Conservation (phyloP, 2,329 filamentous ascomycete genomes). For the Aspergillus tamarii region DNA sequence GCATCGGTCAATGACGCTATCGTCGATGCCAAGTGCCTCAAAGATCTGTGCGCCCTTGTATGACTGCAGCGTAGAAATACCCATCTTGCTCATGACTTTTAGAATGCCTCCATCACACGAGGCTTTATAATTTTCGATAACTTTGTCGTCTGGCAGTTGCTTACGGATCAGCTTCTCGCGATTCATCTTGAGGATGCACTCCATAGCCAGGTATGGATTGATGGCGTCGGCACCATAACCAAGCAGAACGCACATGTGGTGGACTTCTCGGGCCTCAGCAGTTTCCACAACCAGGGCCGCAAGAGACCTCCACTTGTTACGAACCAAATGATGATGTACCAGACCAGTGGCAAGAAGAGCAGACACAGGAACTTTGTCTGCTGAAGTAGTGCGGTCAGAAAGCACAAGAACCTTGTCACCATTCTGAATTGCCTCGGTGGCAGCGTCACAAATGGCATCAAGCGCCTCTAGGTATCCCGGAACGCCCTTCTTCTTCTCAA, state of each 20-base stretch:
- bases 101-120: constrained; percentile 95
- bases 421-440: constrained; percentile 80
- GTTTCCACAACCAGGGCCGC: constrained; percentile 88
- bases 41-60: constrained; percentile 99
- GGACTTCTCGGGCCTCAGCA: constrained; percentile 92
- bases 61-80: constrained; percentile 91
- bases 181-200: constrained; percentile 96
- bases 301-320: constrained; percentile 92
- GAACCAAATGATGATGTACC: constrained; percentile 92
- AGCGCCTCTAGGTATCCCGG: constrained; percentile 84
- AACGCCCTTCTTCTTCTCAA: constrained; percentile 81
- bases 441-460: constrained; percentile 83
- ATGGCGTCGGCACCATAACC: constrained; percentile 94
- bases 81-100: constrained; percentile 99
- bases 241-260: constrained; percentile 97
- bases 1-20: constrained; percentile 88
- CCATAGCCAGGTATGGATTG: constrained; percentile 92
- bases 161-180: constrained; percentile 91
- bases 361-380: constrained; percentile 82
- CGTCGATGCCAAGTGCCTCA: constrained; percentile 90
- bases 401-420: constrained; percentile 85
- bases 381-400: constrained; percentile 83
- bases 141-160: constrained; percentile 76
- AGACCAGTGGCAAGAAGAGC: constrained; percentile 86
- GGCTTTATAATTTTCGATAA: constrained; percentile 95